A percentile compares a stretch with the other conserved stretches of the same genome.
Evolutionary conservation across 163 green algal genomes (phyloP).

Genomic region (Scenedesmus sp.): DNA sequence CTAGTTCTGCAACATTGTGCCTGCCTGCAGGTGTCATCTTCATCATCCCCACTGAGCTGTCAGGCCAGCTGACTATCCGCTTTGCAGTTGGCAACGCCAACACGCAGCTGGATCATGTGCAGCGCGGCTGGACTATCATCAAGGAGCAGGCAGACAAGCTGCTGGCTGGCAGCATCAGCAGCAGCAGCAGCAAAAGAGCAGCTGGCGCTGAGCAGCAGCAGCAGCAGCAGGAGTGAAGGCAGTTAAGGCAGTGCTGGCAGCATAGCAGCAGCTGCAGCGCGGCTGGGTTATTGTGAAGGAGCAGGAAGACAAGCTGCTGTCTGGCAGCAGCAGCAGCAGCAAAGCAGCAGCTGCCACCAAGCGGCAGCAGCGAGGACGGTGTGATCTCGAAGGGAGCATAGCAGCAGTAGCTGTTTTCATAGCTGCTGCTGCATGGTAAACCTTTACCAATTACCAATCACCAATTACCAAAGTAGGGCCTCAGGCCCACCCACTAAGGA

Average conservation of each 20-base stretch:
- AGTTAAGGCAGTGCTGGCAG: neutral
- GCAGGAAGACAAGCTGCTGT: neutral
- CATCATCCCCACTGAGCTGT: slow-evolving; percentile 82
- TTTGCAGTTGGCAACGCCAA: slow-evolving; percentile 72
- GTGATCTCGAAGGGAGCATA: neutral
- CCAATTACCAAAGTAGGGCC: no score
- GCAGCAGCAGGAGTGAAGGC: neutral
- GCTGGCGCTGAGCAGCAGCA: neutral
- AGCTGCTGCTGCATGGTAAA: no score
- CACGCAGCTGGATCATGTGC: slow-evolving; percentile 76
- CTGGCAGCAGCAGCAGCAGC: neutral
- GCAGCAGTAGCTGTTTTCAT: neutral
- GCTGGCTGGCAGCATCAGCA: slow-evolving; percentile 14
- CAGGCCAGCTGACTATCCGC: slow-evolving; percentile 72
- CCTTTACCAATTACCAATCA: no score
- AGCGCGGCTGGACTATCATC: slow-evolving; percentile 73
- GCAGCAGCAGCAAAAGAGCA: neutral
- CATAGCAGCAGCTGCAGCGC: no score
- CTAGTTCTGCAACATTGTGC: neutral
- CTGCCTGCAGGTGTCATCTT: slow-evolving; percentile 63
- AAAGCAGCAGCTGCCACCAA: neutral
- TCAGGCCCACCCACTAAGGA: no score
- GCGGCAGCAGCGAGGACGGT: no score
- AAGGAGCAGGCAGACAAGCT: slow-evolving; percentile 37
- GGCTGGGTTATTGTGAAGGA: neutral